Conservation (phyloP, 1,139 yeast genomes). For the Oligophagozyma castellii region DNA sequence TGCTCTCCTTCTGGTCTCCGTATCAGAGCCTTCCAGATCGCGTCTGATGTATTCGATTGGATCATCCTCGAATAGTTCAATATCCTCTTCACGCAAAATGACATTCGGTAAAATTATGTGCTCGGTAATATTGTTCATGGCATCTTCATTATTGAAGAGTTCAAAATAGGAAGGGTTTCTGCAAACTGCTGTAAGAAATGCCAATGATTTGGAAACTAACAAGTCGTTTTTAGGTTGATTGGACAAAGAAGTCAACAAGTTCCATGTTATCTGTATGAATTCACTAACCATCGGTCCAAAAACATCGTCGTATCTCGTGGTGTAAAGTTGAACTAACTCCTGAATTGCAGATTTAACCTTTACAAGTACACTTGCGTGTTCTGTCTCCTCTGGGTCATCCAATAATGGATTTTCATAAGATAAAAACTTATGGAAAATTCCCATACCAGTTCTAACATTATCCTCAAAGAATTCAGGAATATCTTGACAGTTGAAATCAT, state of each 20-base stretch:
- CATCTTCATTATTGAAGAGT: conserved; percentile 52
- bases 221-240: conserved; percentile 71
- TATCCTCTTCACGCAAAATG: conserved; percentile 71
- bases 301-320: conserved; percentile 84
- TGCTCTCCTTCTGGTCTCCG: conserved; percentile 82
- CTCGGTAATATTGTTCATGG: conserved; percentile 65
- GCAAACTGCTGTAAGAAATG: conserved; percentile 73
- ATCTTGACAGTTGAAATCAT: conserved; percentile 93
- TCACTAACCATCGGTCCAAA: conserved; percentile 63
- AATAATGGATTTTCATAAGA: conserved; percentile 42
- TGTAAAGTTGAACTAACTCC: conserved; percentile 73
- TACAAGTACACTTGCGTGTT: conserved; percentile 57
- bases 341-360: conserved; percentile 72
- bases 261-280: conserved; percentile 79
- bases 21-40: conserved; percentile 90
- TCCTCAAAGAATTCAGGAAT: conserved; percentile 97
- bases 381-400: conserved; percentile 46
- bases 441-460: conserved; percentile 65
- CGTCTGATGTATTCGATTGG: conserved; percentile 86
- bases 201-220: conserved; percentile 65
- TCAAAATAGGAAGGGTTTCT: conserved; percentile 52
- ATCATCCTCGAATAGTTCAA: conserved; percentile 91
- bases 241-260: conserved; percentile 51
- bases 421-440: conserved; percentile 67
- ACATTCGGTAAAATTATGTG: conserved; percentile 83